A percentile compares a stretch with the other conserved stretches of the same genome.
Conservation (phyloP, 495 filamentous ascomycete genomes). For the Penicillium crystallinum region DNA sequence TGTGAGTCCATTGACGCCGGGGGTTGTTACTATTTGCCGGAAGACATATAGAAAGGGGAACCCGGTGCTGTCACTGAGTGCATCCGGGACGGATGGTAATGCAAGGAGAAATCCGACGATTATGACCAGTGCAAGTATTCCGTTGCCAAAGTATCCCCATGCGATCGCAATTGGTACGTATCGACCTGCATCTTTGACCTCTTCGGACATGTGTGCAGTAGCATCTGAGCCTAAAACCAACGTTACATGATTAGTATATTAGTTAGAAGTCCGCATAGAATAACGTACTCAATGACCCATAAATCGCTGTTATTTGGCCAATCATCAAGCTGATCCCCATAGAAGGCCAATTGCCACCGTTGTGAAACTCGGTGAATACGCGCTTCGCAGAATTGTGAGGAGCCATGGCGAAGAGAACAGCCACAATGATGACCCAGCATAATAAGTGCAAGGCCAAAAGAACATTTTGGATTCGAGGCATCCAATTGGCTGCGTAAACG, state of each 20-base stretch:
- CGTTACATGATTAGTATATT: not conserved
- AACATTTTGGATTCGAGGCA: conserved; percentile 37
- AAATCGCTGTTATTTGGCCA: conserved; percentile 41
- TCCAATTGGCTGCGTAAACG: conserved; percentile 29
- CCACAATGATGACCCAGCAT: conserved; percentile 33
- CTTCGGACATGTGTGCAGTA: conserved; percentile 40
- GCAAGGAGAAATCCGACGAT: conserved; percentile 40
- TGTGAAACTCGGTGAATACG: conserved; percentile 44
- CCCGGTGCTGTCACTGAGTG: conserved; percentile 21
- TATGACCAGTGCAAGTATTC: conserved; percentile 32
- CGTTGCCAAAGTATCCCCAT: conserved; percentile 34
- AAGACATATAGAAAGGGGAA: conserved; percentile 32
- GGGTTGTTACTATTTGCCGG: conserved; percentile 12
- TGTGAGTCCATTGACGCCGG: conserved; percentile 26
- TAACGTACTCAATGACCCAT: conserved; percentile 27
- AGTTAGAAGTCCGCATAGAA: not conserved
- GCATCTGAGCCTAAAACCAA: conserved; percentile 26
- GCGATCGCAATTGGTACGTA: conserved; percentile 38
- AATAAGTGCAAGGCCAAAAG: conserved; percentile 37
- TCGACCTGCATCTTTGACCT: conserved; percentile 37
- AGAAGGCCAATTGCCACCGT: conserved; percentile 44
- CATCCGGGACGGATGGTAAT: conserved; percentile 31
- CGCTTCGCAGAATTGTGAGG: conserved; percentile 30
- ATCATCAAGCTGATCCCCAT: conserved; percentile 46
- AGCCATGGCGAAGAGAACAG: conserved; percentile 38